Conservation (phyloP, 331 rosid species). For the Malus hybrid region DNA sequence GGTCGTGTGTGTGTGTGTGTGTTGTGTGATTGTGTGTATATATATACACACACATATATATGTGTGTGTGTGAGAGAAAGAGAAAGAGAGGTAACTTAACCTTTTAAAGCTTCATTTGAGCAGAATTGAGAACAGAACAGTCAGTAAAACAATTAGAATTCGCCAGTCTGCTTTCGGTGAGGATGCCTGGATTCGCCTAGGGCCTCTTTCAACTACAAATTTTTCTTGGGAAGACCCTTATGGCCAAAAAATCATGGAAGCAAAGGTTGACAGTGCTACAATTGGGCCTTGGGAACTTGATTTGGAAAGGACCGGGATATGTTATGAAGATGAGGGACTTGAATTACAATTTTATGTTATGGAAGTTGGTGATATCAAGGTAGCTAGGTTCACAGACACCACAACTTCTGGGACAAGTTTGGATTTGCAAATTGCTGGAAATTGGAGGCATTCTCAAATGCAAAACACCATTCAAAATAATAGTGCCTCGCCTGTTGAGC, state of each 20-base stretch:
- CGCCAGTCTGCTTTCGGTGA: conserved; percentile 91
- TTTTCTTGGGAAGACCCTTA: conserved; percentile 96
- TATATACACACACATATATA: no score
- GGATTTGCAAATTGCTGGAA: conserved; percentile 26
- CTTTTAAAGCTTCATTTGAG: conserved; percentile 16
- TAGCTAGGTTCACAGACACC: conserved; percentile 57
- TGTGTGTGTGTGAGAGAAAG: no score
- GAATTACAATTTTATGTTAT: conserved; percentile 52
- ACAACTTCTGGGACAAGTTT: conserved; percentile 28
- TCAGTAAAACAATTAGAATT: conserved; percentile 39
- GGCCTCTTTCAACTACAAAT: conserved; percentile 67
- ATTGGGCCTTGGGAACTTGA: conserved; percentile 65
- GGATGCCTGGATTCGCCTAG: conserved; percentile 68
- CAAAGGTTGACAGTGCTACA: conserved; percentile 37
- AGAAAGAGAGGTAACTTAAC: background rate
- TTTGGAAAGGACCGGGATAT: conserved; percentile 43
- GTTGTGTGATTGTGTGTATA: background rate
- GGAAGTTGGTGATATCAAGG: conserved; percentile 52
- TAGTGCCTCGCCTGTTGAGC: conserved; percentile 63
- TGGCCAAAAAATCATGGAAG: conserved; percentile 56
- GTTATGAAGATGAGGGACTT: conserved; percentile 27
- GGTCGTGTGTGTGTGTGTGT: background rate
- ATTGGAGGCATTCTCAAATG: conserved; percentile 34
- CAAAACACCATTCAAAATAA: conserved; percentile 41
- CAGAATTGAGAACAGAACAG: conserved; percentile 88